These are phyloP conservation scores for Auricularia sp. DNA, from an alignment of 768 basidiomycete species.

Conservation along the genomic window DNA sequence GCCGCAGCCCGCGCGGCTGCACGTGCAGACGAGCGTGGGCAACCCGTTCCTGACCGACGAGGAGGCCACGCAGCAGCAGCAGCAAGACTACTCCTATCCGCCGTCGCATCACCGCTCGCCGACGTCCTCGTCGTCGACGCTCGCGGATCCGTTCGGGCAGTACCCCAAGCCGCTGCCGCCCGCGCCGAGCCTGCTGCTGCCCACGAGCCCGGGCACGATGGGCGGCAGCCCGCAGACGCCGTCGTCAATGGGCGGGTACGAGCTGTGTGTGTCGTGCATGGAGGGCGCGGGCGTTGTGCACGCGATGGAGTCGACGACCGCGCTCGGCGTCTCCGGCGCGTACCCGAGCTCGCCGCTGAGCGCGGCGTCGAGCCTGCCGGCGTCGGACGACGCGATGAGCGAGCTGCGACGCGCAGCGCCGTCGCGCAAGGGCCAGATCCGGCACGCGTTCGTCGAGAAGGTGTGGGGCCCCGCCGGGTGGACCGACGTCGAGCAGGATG, in stretches of 20 bases:
- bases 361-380: slow-evolving; percentile 22
- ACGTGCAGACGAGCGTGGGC: slow-evolving; percentile 2
- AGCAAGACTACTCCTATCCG: not conserved
- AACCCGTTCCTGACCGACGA: not conserved
- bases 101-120: not conserved
- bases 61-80: not conserved
- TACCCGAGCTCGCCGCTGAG: slow-evolving; percentile 27
- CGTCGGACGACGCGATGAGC: slow-evolving; percentile 43
- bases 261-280: slow-evolving; percentile 76
- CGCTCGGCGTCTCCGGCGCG: slow-evolving; percentile 27
- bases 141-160: slow-evolving; percentile 1
- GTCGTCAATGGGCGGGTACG: slow-evolving; percentile 45
- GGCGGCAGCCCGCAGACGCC: slow-evolving; percentile 2
- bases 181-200: not conserved
- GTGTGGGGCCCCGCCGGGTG: slow-evolving; percentile 77
- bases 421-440: slow-evolving; percentile 58
- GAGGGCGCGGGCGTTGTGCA: slow-evolving; percentile 71
- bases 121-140: not conserved
- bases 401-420: slow-evolving; percentile 61
- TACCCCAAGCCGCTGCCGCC: not conserved
- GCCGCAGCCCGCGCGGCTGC: slow-evolving; percentile 1
- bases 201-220: not conserved
- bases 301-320: slow-evolving; percentile 50
- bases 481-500: slow-evolving; percentile 82
- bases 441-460: slow-evolving; percentile 82